Conservation (phyloP, 805 yeast genomes). For the Starmerella sp. region DNA sequence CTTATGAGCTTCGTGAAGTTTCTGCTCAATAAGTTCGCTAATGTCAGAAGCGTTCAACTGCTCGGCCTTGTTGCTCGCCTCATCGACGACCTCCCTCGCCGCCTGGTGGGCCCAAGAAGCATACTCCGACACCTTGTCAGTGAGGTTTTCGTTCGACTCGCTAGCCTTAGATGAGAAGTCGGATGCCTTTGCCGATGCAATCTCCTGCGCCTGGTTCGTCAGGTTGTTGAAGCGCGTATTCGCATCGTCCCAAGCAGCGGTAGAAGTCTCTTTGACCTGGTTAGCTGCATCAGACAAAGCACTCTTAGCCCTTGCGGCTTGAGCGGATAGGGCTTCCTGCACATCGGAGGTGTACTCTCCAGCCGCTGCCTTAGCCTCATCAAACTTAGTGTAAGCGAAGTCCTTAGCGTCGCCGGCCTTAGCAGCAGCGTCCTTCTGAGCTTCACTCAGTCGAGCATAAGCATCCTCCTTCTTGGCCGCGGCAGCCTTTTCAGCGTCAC, state of each 20-base stretch:
- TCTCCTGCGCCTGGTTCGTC: not conserved
- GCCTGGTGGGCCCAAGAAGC: not conserved
- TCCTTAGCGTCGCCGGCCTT: not conserved
- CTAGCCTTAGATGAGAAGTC: not conserved
- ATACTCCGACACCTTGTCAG: not conserved
- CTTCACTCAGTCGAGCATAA: not conserved
- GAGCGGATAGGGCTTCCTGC: not conserved
- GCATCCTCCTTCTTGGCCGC: not conserved
- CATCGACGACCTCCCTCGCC: slow-evolving; percentile 1
- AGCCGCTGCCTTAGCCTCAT: not conserved
- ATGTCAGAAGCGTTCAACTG: slow-evolving; percentile 1
- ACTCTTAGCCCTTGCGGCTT: not conserved
- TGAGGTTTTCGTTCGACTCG: not conserved
- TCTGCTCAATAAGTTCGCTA: slow-evolving; percentile 7
- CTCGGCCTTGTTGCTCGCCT: slow-evolving; percentile 1
- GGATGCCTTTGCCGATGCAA: not conserved
- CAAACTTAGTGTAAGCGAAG: not conserved
- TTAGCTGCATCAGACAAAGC: not conserved
- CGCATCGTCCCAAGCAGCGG: not conserved
- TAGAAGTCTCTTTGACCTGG: not conserved
- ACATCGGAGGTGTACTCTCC: not conserved
- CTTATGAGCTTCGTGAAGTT: slow-evolving; percentile 5
- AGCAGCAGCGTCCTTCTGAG: not conserved
- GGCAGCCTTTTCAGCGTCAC: not conserved
- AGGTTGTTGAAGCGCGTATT: not conserved